Evolutionary conservation across 164 flowering plant species (phyloP), one percentile per base, ranked within the genome.

Genomic region (Vitis rotundifolia): DNA sequence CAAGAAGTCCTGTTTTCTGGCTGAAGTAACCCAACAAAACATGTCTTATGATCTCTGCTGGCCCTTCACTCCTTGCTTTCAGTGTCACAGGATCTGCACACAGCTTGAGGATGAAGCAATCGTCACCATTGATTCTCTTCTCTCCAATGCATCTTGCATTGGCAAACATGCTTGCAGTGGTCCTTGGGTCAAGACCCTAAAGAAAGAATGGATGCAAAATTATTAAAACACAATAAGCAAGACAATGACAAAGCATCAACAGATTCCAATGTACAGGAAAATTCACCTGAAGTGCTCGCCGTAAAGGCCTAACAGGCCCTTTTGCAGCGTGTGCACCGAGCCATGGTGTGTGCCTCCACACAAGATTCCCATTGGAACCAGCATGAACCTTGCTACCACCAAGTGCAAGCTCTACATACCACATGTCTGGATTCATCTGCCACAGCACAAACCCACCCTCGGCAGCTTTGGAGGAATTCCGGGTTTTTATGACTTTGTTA

Each of bases 291-390:
- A 77, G 80, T 8, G 77, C 74, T 29, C 80, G 76, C 14, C 80
- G 80, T 8, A 77, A 19, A 11, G 80, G 80, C 16, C 80, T 51
- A 18, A 72, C 75, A 18, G 79, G 75, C 8, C 79, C 79, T 19
- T 76, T 76, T 8, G 79, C 79, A 16, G 79, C 49, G 44, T 77
- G 80, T 11, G 80, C 61, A 13, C 80, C 80, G 15, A 77, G 77
- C 80, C 80, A 77, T 1, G 80, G 80, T 0, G 80, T 77, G 63
- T 77, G 80, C 77, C 80, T 73, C 80, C 80, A 77, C 2, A 77
- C 80, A 8, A 77, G 71, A 49, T 70, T 70, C 29, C 80, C 80
- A 66, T 77, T 77, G 61, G 77, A 77, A 53, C 80, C 80, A 0
- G 80, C 80, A 47, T 66, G 80, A 50, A 77, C 80, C 67, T 77